Percentiles rank a stretch among this genome's conserved stretches.
These are phyloP conservation scores for Colletotrichum sp. DNA, from an alignment of 2,329 filamentous ascomycete species.

Conservation along the genomic window DNA sequence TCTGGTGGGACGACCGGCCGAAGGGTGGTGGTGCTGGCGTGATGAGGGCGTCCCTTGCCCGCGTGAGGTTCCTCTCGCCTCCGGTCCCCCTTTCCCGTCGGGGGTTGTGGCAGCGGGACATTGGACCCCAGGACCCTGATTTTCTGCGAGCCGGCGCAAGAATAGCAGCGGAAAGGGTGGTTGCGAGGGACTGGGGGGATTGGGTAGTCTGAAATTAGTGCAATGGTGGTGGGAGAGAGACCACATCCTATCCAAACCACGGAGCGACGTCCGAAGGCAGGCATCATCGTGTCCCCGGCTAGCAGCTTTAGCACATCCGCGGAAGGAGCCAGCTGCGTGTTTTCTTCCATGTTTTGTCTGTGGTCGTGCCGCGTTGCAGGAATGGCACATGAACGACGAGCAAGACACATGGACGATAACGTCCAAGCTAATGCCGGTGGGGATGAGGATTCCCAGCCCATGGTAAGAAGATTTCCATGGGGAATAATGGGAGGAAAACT, in stretches of 20 bases:
- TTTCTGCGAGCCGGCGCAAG: background rate
- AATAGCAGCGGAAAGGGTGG: background rate
- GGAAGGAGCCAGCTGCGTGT: background rate
- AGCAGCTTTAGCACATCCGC: background rate
- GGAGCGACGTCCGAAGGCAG: slow-evolving; percentile 3
- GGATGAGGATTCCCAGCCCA: background rate
- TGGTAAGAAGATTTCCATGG: background rate
- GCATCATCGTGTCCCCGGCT: background rate
- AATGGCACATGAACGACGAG: background rate
- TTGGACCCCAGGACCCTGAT: slow-evolving; percentile 1
- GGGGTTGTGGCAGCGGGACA: background rate
- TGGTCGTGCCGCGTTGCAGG: background rate
- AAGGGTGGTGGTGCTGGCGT: background rate
- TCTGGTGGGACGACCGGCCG: background rate
- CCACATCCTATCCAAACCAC: background rate
- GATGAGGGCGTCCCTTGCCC: background rate
- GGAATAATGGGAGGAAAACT: background rate
- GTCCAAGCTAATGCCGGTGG: background rate
- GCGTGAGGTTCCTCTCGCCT: background rate
- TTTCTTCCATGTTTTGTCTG: background rate
- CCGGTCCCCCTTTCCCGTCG: background rate
- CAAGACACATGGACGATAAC: background rate
- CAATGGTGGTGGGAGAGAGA: background rate
- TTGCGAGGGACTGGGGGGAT: background rate
- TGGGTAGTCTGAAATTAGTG: background rate